Base-by-base conservation (phyloP, 345 rosid genomes). In the Populus deltoides region DNA sequence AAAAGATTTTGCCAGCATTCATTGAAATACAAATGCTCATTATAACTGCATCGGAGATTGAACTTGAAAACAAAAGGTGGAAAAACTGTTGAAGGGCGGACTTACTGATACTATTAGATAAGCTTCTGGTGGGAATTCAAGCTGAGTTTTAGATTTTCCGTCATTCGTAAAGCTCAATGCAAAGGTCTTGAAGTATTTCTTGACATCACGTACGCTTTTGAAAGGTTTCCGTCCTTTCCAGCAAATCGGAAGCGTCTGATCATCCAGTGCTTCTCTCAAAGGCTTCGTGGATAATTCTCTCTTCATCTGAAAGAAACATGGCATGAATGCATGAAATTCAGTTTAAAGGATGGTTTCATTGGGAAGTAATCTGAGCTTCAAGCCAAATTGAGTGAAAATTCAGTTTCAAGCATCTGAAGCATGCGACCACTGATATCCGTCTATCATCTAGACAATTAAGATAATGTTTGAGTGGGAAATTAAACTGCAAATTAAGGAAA, bases 211-310 rank as follows among this genome's bases (percentile, higher is more conserved):
- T 1, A 90, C 55, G 82, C 38, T 90, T 84, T 80, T 89, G 88
- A 93, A 96, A 35, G 97, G 97, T 80, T 75, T 89, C 74, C 76
- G 79, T 31, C 99, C 99, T 83, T 88, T 92, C 99, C 99, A 96
- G 69, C 99, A 96, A 15, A 93, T 77, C 7, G 99, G 90, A 29
- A 96, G 91, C 0, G 97, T 90, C 39, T 74, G 77, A 81, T 96
- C 99, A 33, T 90, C 91, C 0, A 75, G 62, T 10, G 89, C 90
- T 87, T 92, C 91, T 66, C 77, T 89, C 47, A 96, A 80, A 2
- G 92, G 84, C 81, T 85, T 89, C 68, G 91, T 86, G 0, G 77
- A 73, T 72, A 91, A 29, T 74, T 88, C 92, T 77, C 57, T 85
- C 83, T 82, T 89, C 41, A 92, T 69, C 99, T 95, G 51, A 72